Conservation (phyloP, 2,329 filamentous ascomycete species). For the Lachnellula cervina region DNA sequence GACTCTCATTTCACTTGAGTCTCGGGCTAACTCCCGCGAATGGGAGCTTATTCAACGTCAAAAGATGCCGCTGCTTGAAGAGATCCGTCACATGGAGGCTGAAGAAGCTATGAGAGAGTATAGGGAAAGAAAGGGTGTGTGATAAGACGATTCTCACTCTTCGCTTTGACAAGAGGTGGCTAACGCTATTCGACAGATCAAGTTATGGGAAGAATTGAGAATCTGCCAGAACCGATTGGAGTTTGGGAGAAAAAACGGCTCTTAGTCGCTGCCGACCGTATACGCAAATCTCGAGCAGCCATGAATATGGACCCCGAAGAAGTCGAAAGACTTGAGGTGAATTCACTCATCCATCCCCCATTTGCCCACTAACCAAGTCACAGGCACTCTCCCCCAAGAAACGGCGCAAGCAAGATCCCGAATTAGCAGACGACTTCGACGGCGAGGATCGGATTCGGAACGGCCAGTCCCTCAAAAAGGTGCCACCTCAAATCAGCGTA, state of each 20-base stretch:
- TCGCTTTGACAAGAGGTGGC: too few species aligned
- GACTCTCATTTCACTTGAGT: not conserved
- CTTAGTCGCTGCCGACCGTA: not conserved
- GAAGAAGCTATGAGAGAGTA: not conserved
- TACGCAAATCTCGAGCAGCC: not conserved
- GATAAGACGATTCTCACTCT: too few species aligned
- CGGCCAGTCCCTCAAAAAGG: slow-evolving; percentile 4
- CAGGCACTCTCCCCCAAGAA: slow-evolving; percentile 3
- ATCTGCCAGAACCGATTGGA: not conserved
- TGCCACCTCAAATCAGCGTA: not conserved
- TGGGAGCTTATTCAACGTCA: not conserved
- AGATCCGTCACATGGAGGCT: not conserved
- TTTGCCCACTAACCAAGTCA: slow-evolving; percentile 1
- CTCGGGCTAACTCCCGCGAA: not conserved
- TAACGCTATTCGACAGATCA: not conserved
- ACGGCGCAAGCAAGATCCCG: slow-evolving; percentile 5
- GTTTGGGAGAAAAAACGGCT: not conserved
- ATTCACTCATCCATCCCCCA: too few species aligned
- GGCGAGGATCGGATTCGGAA: slow-evolving; percentile 19
- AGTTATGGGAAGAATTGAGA: not conserved
- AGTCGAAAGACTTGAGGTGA: not conserved
- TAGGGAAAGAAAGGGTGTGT: not conserved
- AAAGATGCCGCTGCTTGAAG: not conserved
- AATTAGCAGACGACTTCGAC: slow-evolving; percentile 15
- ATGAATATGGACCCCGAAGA: not conserved